Evolutionary conservation across 805 yeast genomes (phyloP).

Genomic region (Yamadazyma akitaensis): DNA sequence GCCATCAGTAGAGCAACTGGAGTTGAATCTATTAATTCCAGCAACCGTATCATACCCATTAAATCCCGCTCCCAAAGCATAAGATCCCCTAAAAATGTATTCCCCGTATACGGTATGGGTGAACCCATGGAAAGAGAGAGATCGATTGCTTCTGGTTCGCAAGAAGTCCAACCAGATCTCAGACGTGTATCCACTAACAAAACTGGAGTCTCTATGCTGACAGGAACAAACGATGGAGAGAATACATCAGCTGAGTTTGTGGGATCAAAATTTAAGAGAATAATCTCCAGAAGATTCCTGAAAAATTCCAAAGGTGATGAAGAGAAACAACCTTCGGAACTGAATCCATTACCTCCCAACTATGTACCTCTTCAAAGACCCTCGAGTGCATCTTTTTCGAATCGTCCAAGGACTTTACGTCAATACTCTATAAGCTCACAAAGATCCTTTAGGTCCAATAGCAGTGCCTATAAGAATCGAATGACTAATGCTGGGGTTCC

Average conservation of each 20-base stretch:
- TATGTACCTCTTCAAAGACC: neutral
- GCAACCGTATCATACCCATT: neutral
- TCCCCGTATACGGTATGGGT: conserved; percentile 81
- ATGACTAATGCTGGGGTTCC: conserved; percentile 18
- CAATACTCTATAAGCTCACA: conserved; percentile 13
- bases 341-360: neutral
- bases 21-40: neutral
- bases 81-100: conserved; percentile 69
- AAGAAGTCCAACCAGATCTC: conserved; percentile 12
- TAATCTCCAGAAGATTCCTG: conserved; percentile 7
- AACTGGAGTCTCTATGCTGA: neutral
- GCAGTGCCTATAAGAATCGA: conserved; percentile 6
- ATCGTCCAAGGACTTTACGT: neutral
- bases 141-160: conserved; percentile 46
- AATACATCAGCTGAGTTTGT: conserved; percentile 10
- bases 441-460: conserved; percentile 8
- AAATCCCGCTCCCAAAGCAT: conserved; percentile 1
- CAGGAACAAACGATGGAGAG: neutral
- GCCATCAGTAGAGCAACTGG: conserved; percentile 1
- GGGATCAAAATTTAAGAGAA: conserved; percentile 10
- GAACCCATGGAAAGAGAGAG: conserved; percentile 54
- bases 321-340: conserved; percentile 1
- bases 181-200: conserved; percentile 13
- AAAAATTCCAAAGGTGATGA: neutral
- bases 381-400: neutral